Percentiles rank a stretch among this genome's conserved stretches.
These are phyloP conservation scores for Coemansia sp. DNA, from an alignment of 192 early-diverging fungal species.

Conservation along the genomic window DNA sequence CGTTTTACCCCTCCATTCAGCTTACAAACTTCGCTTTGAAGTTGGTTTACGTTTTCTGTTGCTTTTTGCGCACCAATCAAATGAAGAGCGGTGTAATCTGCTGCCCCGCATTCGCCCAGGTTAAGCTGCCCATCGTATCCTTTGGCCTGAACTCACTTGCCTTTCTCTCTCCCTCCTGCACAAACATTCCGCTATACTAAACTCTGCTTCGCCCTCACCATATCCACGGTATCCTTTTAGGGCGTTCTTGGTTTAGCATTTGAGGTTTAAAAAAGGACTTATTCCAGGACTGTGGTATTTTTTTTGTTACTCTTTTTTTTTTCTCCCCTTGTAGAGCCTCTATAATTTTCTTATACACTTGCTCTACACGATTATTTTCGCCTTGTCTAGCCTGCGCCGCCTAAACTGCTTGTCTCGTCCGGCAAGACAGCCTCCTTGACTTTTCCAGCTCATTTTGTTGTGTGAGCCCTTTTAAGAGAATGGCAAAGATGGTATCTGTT, in stretches of 20 bases:
- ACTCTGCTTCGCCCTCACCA: not conserved
- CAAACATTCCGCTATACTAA: conserved; percentile 18
- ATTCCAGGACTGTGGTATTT: not conserved
- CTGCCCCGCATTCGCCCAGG: conserved; percentile 41
- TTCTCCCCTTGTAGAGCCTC: not conserved
- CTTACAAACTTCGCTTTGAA: not conserved
- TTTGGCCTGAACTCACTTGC: conserved; percentile 49
- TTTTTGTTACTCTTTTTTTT: conserved; percentile 3
- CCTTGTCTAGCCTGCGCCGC: conserved; percentile 6
- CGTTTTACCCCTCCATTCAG: not conserved
- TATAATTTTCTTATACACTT: not conserved
- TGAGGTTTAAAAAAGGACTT: no score
- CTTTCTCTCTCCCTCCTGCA: conserved; percentile 45
- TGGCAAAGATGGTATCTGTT: conserved; percentile 49
- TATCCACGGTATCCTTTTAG: no score
- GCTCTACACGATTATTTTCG: not conserved
- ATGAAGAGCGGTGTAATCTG: conserved; percentile 46
- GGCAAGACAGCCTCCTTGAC: conserved; percentile 5
- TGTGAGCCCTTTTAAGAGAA: not conserved
- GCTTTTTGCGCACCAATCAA: conserved; percentile 20
- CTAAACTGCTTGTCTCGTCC: conserved; percentile 4
- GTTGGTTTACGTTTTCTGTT: conserved; percentile 11
- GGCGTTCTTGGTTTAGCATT: no score
- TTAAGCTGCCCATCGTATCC: conserved; percentile 38
- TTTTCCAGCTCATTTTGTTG: not conserved